Base-by-base conservation (phyloP, 306 rosid species). In the Trifolium pratense region DNA sequence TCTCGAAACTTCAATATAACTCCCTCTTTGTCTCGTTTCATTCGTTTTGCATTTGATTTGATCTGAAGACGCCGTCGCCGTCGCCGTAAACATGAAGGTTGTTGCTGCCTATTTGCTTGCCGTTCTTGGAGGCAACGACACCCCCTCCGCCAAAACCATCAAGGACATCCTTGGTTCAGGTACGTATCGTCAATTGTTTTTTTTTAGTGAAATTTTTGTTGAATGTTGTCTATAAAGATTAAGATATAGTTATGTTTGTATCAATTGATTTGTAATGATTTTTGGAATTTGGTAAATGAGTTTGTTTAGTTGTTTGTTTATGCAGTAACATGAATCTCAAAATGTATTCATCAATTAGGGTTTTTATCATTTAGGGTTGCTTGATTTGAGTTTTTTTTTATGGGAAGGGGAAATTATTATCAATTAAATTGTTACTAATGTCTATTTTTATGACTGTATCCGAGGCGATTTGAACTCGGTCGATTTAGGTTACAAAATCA, bases 71-170 rank as follows among this genome's bases (percentile, higher is more conserved):
- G 51, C 51, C 63, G n/a, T n/a, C n/a, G n/a, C n/a, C n/a, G 74
- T 34, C 65, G 0, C 43, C 70, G 58, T 80, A 77, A 84, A 67
- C 56, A 89, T 89, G 93, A 89, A 89, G 90, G 87, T 84, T 6
- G 59, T 89, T 1, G 93, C 90, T 26, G 90, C 90, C 0, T 89
- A 89, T 37, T 63, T 89, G 83, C 73, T 89, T 4, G 90, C 90
- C 49, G 89, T 84, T 2, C 78, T 89, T 40, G 90, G 93, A 14
- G 93, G 93, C 70, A 82, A 86, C 80, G 3, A 60, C 51, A 55
- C 34, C 43, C 93, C 93, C 16, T 83, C 86, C 9, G 61, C 79
- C 26, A 48, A 34, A 3, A 83, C 68, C 48, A 36, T 89, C 77
- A 84, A 86, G 75, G 10, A 42, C 9, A 89, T 89, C 20, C 85